These are phyloP conservation scores for Helotiales sp. DNA, from an alignment of 2,329 filamentous ascomycete genomes.

Conservation along the genomic window DNA sequence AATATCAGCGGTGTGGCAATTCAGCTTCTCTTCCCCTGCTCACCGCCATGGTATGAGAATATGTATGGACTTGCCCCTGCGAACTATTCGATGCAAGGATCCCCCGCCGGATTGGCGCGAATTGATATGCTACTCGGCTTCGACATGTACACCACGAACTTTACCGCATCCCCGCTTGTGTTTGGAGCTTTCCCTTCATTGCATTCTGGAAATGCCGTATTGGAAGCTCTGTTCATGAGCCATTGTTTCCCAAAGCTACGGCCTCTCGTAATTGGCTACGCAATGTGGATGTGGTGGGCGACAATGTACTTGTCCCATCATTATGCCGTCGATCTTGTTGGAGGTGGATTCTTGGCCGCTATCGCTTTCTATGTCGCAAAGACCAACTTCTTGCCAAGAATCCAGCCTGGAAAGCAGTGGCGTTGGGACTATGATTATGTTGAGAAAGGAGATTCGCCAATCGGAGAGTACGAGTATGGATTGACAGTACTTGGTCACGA, in stretches of 20 bases:
- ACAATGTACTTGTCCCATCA: slow-evolving; percentile 98
- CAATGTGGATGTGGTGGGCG: slow-evolving; percentile 95
- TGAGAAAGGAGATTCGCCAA: slow-evolving; percentile 71
- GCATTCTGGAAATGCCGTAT: slow-evolving; percentile 84
- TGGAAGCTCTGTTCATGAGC: slow-evolving; percentile 91
- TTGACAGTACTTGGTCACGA: slow-evolving; percentile 31
- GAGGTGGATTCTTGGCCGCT: slow-evolving; percentile 76
- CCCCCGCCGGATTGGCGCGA: slow-evolving; percentile 83
- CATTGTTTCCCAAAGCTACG: slow-evolving; percentile 85
- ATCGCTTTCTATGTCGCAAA: slow-evolving; percentile 81
- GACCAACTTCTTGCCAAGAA: slow-evolving; percentile 75
- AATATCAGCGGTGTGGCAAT: slow-evolving; percentile 85
- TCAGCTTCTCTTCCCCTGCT: slow-evolving; percentile 89
- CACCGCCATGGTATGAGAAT: slow-evolving; percentile 96
- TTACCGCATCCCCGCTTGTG: slow-evolving; percentile 85
- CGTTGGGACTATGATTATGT: slow-evolving; percentile 97
- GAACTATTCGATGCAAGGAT: slow-evolving; percentile 87
- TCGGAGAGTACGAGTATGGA: slow-evolving; percentile 55
- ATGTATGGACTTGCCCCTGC: slow-evolving; percentile 86
- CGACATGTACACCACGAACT: slow-evolving; percentile 90
- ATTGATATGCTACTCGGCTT: slow-evolving; percentile 89
- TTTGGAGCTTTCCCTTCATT: slow-evolving; percentile 95
- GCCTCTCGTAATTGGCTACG: slow-evolving; percentile 78
- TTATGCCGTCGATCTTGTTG: slow-evolving; percentile 91
- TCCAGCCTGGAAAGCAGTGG: slow-evolving; percentile 81